These are phyloP conservation scores for Phytophthora lateralis DNA, from an alignment of 352 stramenopile species.

Conservation along the genomic window DNA sequence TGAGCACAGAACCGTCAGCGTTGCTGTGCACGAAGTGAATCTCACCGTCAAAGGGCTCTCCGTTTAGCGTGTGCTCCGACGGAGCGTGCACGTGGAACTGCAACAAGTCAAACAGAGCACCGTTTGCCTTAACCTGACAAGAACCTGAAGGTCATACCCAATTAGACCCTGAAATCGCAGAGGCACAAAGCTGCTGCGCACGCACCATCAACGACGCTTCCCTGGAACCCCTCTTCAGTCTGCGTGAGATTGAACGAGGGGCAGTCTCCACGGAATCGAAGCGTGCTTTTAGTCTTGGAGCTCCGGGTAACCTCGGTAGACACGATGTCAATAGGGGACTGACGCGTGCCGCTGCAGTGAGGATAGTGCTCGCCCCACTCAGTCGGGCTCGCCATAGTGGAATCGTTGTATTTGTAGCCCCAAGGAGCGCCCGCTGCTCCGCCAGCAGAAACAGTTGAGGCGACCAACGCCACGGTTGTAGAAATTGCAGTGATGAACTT, in stretches of 20 bases:
- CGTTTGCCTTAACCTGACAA: slow-evolving; percentile 17
- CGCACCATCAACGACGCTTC: slow-evolving; percentile 17
- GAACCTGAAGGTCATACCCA: slow-evolving; percentile 11
- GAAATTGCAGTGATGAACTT: slow-evolving; percentile 14
- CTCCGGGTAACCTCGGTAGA: slow-evolving; percentile 2
- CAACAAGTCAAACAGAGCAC: slow-evolving; percentile 23
- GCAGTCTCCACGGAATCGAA: slow-evolving; percentile 30
- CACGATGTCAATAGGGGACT: slow-evolving; percentile 43
- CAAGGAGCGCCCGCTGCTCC: slow-evolving; percentile 12
- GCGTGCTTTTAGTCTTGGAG: slow-evolving; percentile 6
- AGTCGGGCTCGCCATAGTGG: not conserved
- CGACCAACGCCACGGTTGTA: slow-evolving; percentile 11
- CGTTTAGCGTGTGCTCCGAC: slow-evolving; percentile 54
- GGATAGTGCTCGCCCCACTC: slow-evolving; percentile 18
- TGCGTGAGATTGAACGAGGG: slow-evolving; percentile 27
- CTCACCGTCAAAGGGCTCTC: slow-evolving; percentile 41
- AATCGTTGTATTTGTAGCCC: slow-evolving; percentile 16
- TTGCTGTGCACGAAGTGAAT: slow-evolving; percentile 59
- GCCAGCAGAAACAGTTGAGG: slow-evolving; percentile 12
- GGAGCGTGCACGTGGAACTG: slow-evolving; percentile 55
- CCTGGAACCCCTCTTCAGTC: slow-evolving; percentile 24
- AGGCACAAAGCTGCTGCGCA: not conserved
- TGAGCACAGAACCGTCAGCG: slow-evolving; percentile 26
- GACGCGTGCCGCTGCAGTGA: slow-evolving; percentile 14
- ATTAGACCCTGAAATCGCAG: not conserved